Percentiles rank a stretch among this genome's conserved stretches.
Evolutionary conservation across 108 stramenopile species (phyloP).

Genomic region (Nitzschia sp.): DNA sequence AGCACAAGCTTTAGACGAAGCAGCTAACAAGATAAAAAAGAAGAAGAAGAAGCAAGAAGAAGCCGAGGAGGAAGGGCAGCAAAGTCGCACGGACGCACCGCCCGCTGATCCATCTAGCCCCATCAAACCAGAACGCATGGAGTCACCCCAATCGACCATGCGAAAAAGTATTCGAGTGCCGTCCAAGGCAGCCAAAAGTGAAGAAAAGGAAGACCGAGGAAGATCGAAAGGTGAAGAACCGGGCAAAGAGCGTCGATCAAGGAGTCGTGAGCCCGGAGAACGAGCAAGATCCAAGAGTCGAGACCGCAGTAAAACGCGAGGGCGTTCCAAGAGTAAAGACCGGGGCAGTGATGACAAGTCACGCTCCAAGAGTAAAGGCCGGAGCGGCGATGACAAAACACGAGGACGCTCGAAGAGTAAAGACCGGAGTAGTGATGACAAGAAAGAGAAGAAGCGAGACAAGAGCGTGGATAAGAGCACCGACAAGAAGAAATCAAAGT

Average conservation of each 20-base stretch:
- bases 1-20: slow-evolving; percentile 2
- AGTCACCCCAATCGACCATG: background rate
- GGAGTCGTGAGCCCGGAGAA: too few species aligned
- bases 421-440: background rate
- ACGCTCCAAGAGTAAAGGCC: background rate
- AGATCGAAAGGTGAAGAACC: background rate
- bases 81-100: background rate
- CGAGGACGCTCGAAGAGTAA: background rate
- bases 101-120: background rate
- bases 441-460: background rate
- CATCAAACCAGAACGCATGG: background rate
- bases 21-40: background rate
- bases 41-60: background rate
- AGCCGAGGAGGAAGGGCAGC: background rate
- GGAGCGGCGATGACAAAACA: background rate
- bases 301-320: background rate
- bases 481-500: background rate
- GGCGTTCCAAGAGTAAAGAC: slow-evolving; percentile 2
- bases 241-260: background rate
- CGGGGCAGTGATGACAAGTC: too few species aligned
- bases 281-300: slow-evolving; percentile 6
- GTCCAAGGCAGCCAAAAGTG: background rate
- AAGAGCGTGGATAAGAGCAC: slow-evolving; percentile 6
- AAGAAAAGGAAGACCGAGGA: background rate
- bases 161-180: background rate